Evolutionary conservation across 1,284 basidiomycete genomes (phyloP).

Genomic region (Heterobasidion annosum): DNA sequence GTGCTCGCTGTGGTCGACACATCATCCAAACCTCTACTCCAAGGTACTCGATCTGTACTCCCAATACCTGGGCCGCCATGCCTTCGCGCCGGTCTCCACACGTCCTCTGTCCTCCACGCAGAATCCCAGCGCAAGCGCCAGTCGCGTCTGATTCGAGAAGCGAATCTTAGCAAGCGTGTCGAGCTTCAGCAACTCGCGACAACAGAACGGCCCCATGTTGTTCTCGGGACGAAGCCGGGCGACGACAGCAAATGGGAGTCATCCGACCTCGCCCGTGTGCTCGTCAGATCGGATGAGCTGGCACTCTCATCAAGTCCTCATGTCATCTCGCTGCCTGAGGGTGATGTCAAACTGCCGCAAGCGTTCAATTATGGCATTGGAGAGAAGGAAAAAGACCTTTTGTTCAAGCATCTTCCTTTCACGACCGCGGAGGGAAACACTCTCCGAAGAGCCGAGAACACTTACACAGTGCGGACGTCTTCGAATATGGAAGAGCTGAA

Average conservation of each 20-base stretch:
- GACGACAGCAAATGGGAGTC: constrained; percentile 57
- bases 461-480: background rate
- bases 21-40: too few species aligned
- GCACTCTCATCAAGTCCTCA: constrained; percentile 12
- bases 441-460: background rate
- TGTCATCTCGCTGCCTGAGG: constrained; percentile 7
- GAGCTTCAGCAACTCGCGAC: constrained; percentile 33
- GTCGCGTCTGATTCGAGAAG: constrained; percentile 35
- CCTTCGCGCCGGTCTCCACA: constrained; percentile 38
- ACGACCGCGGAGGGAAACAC: constrained; percentile 7
- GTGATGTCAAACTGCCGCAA: constrained; percentile 30
- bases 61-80: constrained; percentile 30
- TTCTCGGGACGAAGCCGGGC: constrained; percentile 60
- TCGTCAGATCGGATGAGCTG: constrained; percentile 50
- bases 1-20: too few species aligned
- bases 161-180: constrained; percentile 39
- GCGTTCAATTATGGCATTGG: constrained; percentile 57
- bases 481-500: constrained; percentile 1
- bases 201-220: constrained; percentile 50
- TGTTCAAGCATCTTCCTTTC: constrained; percentile 36
- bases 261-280: constrained; percentile 52
- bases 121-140: constrained; percentile 23
- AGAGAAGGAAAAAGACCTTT: constrained; percentile 38
- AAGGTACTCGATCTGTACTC: background rate
- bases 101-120: constrained; percentile 35